Conservation (phyloP, 2,329 filamentous ascomycete species). For the Hymenoscyphus fructigenus region DNA sequence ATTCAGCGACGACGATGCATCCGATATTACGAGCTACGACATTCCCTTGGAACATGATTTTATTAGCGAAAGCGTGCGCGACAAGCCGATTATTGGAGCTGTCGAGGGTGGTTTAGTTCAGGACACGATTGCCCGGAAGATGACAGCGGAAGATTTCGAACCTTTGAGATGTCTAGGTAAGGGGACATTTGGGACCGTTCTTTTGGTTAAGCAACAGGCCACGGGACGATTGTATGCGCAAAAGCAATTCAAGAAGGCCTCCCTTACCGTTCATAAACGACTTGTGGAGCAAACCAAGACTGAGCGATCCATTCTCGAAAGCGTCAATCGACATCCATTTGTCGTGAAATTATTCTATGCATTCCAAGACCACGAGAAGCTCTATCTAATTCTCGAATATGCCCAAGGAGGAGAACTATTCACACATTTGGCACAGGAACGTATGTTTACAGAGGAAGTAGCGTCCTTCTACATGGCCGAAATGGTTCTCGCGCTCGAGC, state of each 20-base stretch:
- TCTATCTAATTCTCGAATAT: constrained; percentile 97
- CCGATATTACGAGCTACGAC: constrained; percentile 80
- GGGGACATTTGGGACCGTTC: constrained; percentile 91
- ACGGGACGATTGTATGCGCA: constrained; percentile 93
- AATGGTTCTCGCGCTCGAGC: constrained; percentile 90
- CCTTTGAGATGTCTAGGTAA: constrained; percentile 90
- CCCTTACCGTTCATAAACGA: constrained; percentile 90
- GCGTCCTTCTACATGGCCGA: constrained; percentile 98
- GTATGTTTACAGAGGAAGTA: constrained; percentile 89
- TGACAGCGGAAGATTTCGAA: constrained; percentile 89
- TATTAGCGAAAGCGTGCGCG: constrained; percentile 62
- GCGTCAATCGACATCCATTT: constrained; percentile 93
- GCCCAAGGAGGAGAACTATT: constrained; percentile 96
- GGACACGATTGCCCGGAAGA: constrained; percentile 63
- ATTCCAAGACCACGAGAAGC: constrained; percentile 96
- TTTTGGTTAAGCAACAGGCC: constrained; percentile 84
- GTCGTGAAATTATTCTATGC: constrained; percentile 98
- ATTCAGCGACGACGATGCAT: constrained; percentile 60
- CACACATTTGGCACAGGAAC: constrained; percentile 87
- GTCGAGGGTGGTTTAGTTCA: constrained; percentile 56
- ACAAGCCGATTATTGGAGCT: constrained; percentile 40
- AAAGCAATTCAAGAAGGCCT: constrained; percentile 98
- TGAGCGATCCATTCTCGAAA: constrained; percentile 91
- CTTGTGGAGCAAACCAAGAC: constrained; percentile 97
- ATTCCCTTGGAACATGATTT: constrained; percentile 84